Conservation (phyloP, 768 basidiomycete species). For the Daedaleopsis sinensis region DNA sequence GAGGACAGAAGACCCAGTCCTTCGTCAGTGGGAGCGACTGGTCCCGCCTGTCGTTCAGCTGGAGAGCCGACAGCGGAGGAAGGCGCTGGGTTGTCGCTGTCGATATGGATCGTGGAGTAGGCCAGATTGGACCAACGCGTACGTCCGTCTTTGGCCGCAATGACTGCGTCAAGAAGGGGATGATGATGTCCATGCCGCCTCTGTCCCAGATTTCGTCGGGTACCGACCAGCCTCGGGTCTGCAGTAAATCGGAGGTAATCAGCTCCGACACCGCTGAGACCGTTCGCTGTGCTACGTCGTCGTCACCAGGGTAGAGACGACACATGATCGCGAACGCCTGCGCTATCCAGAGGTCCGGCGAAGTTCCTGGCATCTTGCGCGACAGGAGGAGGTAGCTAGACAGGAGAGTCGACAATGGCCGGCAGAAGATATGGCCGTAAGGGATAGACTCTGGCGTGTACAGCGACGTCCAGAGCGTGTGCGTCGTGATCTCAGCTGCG, state of each 20-base stretch:
- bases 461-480: constrained; percentile 53
- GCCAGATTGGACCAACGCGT: constrained; percentile 51
- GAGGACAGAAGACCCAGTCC: constrained; percentile 71
- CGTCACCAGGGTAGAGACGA: constrained; percentile 73
- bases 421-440: constrained; percentile 41
- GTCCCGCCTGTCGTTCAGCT: constrained; percentile 10
- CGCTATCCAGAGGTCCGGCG: constrained; percentile 64
- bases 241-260: constrained; percentile 46
- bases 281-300: constrained; percentile 53
- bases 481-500: constrained; percentile 51
- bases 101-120: constrained; percentile 58
- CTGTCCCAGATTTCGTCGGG: constrained; percentile 51
- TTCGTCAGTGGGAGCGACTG: constrained; percentile 48
- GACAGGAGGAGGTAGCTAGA: constrained; percentile 61
- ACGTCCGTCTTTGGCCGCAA: constrained; percentile 45
- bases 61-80: constrained; percentile 23
- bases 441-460: constrained; percentile 24
- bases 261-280: constrained; percentile 42
- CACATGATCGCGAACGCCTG: constrained; percentile 62
- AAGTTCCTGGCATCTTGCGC: constrained; percentile 54
- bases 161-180: constrained; percentile 61
- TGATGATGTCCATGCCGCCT: constrained; percentile 51
- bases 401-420: constrained; percentile 60
- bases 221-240: constrained; percentile 37
- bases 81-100: constrained; percentile 57